Conservation (phyloP, 2,329 filamentous ascomycete genomes). For the Chrysosporium queenslandicum region DNA sequence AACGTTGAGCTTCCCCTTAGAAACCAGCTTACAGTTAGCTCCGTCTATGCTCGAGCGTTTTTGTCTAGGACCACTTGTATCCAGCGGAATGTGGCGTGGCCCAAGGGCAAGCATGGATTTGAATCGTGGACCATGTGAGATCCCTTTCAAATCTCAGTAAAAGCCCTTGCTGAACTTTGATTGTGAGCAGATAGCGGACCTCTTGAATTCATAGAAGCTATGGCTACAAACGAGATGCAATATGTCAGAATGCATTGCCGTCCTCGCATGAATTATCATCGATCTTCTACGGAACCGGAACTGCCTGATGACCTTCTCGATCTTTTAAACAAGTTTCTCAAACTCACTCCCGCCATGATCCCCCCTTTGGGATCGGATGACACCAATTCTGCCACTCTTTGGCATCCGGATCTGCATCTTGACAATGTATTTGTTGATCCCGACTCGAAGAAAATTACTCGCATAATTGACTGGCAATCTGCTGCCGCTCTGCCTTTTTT, state of each 20-base stretch:
- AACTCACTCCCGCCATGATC: constrained; percentile 19
- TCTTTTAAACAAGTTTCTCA: constrained; percentile 23
- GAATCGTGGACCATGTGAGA: constrained; percentile 25
- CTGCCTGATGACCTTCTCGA: constrained; percentile 19
- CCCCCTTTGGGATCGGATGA: no score
- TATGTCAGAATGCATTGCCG: constrained; percentile 20
- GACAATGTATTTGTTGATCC: constrained; percentile 25
- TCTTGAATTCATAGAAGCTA: constrained; percentile 19
- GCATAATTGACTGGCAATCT: constrained; percentile 11
- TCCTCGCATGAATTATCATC: constrained; percentile 23
- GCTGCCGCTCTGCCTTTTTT: background rate
- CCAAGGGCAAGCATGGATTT: constrained; percentile 20
- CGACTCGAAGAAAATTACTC: constrained; percentile 19
- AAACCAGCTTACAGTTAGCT: background rate
- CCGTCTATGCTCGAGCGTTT: constrained; percentile 20
- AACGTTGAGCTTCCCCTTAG: background rate
- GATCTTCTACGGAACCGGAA: constrained; percentile 18
- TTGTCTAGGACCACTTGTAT: constrained; percentile 21
- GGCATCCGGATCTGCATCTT: constrained; percentile 24
- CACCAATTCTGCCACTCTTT: background rate
- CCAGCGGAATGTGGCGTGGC: constrained; percentile 18
- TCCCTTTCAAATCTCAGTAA: background rate
- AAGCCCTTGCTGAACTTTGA: background rate
- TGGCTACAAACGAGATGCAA: constrained; percentile 22
- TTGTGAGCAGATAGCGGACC: background rate